Percentiles rank a stretch among this genome's conserved stretches.
Conservation (phyloP, 768 basidiomycete species). For the Tulasnella sp. region DNA sequence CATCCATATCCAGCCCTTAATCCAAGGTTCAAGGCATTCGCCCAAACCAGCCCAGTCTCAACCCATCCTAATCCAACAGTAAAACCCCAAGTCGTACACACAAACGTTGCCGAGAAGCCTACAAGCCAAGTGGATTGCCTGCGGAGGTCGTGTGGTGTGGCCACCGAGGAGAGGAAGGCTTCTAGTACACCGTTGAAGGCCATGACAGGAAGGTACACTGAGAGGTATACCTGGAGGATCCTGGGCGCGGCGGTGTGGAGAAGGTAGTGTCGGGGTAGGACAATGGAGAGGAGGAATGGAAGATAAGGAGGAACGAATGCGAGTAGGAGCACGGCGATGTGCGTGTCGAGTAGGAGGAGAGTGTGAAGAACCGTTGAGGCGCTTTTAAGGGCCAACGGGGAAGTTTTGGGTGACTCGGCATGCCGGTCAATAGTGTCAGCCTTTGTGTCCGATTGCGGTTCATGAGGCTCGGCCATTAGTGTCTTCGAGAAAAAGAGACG, state of each 20-base stretch:
- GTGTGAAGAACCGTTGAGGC: conserved; percentile 36
- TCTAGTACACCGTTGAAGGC: conserved; percentile 87
- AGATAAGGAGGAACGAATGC: conserved; percentile 71
- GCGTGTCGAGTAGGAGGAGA: conserved; percentile 46
- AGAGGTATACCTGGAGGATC: conserved; percentile 71
- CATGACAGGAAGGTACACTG: conserved; percentile 74
- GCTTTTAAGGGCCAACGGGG: not conserved
- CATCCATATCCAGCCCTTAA: conserved; percentile 36
- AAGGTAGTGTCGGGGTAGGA: conserved; percentile 48
- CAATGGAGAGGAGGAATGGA: conserved; percentile 50
- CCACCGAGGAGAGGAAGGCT: conserved; percentile 77
- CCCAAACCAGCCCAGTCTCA: conserved; percentile 63
- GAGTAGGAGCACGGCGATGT: conserved; percentile 56
- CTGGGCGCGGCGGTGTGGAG: conserved; percentile 62
- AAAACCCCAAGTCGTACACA: conserved; percentile 39
- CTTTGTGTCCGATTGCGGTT: too few species aligned
- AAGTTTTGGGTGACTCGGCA: not conserved
- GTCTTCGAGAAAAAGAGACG: conserved; percentile 79
- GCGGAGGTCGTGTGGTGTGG: conserved; percentile 53
- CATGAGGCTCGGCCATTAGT: conserved; percentile 25
- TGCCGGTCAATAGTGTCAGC: not conserved
- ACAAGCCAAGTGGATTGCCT: conserved; percentile 68
- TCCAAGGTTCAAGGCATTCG: conserved; percentile 58
- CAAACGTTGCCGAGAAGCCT: conserved; percentile 60
- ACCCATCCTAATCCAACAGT: conserved; percentile 38